Evolutionary conservation across 1,284 basidiomycete species (phyloP), one percentile per base, ranked within the genome.

Genomic region (Naganishia sp.): DNA sequence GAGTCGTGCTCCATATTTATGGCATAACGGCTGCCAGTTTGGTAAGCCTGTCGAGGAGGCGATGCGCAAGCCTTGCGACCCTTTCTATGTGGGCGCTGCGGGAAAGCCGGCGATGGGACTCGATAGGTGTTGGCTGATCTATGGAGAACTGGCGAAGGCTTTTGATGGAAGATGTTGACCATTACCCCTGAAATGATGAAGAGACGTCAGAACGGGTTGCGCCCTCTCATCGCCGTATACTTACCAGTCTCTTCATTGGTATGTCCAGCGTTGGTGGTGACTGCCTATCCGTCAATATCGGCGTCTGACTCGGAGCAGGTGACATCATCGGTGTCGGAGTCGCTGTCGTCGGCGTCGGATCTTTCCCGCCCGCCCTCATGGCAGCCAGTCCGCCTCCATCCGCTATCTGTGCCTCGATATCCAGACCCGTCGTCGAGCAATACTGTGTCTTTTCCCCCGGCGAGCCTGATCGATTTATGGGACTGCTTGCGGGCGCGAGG

Each of bases 321-420:
- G 45, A 6, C 47, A n/a, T 35, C n/a, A 39, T 25, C 18, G 18
- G 31, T 23, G 46, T 32, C 21, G 58, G 31, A 10, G 47, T 32
- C 13, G 58, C 17, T 18, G 49, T n/a, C 31, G 65, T 13, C 23
- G 56, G 7, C 31, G 52, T 17, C 28, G 52, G 25, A 18, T 57
- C 32, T 13, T 18, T 18, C 2, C 21, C 32, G 31, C 49, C 23
- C 25, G 53, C 63, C n/a, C 73, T 71, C 43, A 77, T 51, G 35
- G 75, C 74, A 6, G 75, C 77, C 68, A 79, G 72, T 1, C 79
- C 80, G 2, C 80, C 80, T 15, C 79, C 80, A 63, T 81, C 76
- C 50, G 78, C 71, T 13, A 81, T 79, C 53, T 78, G 76, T 9
- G 69, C 75, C 69, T 81, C 80, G 25, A 81, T 77, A 63, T 79